phyloP scores from a whole-genome alignment of 371 early-diverging fungal genomes.

The Blastocladiella emersonii region DNA sequence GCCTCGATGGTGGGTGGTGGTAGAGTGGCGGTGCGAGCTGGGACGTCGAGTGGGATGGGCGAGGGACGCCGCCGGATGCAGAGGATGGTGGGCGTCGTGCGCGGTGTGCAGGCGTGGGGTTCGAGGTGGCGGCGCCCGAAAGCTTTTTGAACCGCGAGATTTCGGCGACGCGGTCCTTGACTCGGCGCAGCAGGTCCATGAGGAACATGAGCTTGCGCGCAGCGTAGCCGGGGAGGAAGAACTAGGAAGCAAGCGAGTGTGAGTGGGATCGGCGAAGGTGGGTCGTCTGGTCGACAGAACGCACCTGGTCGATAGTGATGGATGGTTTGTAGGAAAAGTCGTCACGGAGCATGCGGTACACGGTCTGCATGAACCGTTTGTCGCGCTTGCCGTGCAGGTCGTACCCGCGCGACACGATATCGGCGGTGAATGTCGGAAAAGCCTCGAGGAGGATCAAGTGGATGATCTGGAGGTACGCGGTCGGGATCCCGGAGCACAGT shows the following conservation, averaged over 20 bases:
- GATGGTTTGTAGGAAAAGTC: slow-evolving; percentile 27
- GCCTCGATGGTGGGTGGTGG: no score
- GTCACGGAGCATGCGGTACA: slow-evolving; percentile 27
- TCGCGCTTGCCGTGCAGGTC: slow-evolving; percentile 28
- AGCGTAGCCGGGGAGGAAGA: slow-evolving; percentile 29
- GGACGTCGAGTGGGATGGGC: no score
- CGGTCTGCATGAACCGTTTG: slow-evolving; percentile 24
- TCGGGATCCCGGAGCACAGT: slow-evolving; percentile 18
- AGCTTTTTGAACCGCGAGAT: no score
- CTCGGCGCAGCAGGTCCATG: slow-evolving; percentile 19
- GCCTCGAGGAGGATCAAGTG: slow-evolving; percentile 28
- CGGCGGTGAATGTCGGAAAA: slow-evolving; percentile 16
- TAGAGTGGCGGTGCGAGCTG: no score
- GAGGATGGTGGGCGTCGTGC: no score
- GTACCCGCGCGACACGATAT: slow-evolving; percentile 8
- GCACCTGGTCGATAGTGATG: slow-evolving; percentile 20
- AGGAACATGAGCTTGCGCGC: slow-evolving; percentile 30
- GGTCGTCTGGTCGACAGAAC: background rate
- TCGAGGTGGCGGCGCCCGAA: no score
- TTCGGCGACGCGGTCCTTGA: no score
- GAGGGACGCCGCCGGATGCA: no score
- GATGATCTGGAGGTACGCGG: slow-evolving; percentile 27
- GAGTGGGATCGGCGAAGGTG: background rate
- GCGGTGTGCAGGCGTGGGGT: no score
- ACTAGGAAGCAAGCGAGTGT: slow-evolving; percentile 5